Percentiles rank a stretch among this genome's conserved stretches.
Evolutionary conservation across 176 grass and related monocot species (phyloP).

Genomic region (Oropetium thomaeum): DNA sequence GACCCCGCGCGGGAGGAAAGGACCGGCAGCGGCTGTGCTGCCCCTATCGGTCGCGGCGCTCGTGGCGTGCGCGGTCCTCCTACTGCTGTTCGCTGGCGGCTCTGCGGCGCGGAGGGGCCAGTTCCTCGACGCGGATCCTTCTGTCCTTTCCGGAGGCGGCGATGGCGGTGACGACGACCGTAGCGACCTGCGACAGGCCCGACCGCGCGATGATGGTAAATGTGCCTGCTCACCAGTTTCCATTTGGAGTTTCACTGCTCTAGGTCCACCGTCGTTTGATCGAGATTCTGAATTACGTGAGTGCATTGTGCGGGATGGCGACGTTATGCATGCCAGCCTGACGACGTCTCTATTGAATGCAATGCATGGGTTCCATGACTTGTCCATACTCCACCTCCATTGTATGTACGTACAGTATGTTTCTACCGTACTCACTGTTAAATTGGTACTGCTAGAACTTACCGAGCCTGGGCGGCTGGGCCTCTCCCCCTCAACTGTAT

Average conservation of each 20-base stretch:
- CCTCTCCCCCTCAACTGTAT: no score
- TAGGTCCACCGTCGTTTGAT: background rate
- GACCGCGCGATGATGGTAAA: slow-evolving; percentile 14
- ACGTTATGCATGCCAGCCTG: background rate
- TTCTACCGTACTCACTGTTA: background rate
- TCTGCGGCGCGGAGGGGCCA: slow-evolving; percentile 36
- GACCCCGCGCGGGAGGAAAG: slow-evolving; percentile 27
- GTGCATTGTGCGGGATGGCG: background rate
- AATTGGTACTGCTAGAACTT: no score
- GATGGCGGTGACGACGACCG: background rate
- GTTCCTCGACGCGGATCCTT: background rate
- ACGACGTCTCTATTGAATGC: background rate
- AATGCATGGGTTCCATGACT: background rate
- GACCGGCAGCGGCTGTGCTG: slow-evolving; percentile 10
- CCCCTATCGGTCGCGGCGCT: slow-evolving; percentile 34
- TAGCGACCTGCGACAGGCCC: background rate
- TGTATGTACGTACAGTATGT: no score
- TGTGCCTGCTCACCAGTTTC: background rate
- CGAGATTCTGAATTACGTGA: background rate
- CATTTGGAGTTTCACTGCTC: background rate
- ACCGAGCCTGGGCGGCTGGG: no score
- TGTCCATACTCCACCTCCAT: background rate
- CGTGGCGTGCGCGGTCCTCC: slow-evolving; percentile 3
- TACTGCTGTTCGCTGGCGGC: slow-evolving; percentile 41
- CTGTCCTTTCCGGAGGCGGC: background rate